Percentiles rank a stretch among this genome's conserved stretches.
Evolutionary conservation across 2,329 filamentous ascomycete genomes (phyloP).

Genomic region (Dryadomyces quercus-mongolicae): DNA sequence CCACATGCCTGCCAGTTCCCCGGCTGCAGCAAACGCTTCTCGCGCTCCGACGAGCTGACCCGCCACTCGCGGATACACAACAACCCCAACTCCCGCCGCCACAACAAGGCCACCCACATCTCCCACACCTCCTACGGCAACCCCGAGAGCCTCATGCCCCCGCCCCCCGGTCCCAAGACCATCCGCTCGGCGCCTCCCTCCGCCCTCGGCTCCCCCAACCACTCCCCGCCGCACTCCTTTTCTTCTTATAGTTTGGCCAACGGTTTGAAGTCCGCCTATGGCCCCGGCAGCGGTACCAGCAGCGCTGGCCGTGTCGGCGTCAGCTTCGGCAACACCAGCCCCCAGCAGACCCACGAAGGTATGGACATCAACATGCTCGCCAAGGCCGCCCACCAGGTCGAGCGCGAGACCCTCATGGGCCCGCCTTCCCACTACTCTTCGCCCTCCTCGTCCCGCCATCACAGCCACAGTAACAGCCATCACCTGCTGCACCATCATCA

Average conservation of each 20-base stretch:
- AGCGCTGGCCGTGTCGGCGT: slow-evolving; percentile 7
- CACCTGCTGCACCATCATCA: slow-evolving; percentile 23
- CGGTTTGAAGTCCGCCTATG: slow-evolving; percentile 34
- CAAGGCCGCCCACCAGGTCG: slow-evolving; percentile 48
- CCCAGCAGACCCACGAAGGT: slow-evolving; percentile 22
- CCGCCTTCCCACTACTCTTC: slow-evolving; percentile 27
- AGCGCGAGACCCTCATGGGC: slow-evolving; percentile 39
- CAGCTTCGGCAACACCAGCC: slow-evolving; percentile 6
- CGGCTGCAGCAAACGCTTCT: slow-evolving; percentile 94
- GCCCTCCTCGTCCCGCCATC: slow-evolving; percentile 34
- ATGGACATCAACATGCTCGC: slow-evolving; percentile 48
- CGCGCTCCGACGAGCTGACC: slow-evolving; percentile 89
- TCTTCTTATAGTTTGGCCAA: slow-evolving; percentile 49
- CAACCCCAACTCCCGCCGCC: slow-evolving; percentile 92
- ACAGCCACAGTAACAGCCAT: slow-evolving; percentile 20
- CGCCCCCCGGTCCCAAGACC: slow-evolving; percentile 61
- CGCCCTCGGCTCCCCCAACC: slow-evolving; percentile 81
- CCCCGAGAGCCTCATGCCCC: slow-evolving; percentile 62
- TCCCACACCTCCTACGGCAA: slow-evolving; percentile 31
- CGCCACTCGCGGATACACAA: slow-evolving; percentile 97
- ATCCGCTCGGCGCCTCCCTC: slow-evolving; percentile 84
- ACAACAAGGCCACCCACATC: slow-evolving; percentile 59
- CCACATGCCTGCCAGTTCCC: slow-evolving; percentile 92
- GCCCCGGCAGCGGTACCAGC: slow-evolving; percentile 18
- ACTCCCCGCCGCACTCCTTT: slow-evolving; percentile 88